Percentiles rank a stretch among this genome's conserved stretches.
These are phyloP conservation scores for Fusarium sp. DNA, from an alignment of 2,329 filamentous ascomycete species.

Conservation along the genomic window DNA sequence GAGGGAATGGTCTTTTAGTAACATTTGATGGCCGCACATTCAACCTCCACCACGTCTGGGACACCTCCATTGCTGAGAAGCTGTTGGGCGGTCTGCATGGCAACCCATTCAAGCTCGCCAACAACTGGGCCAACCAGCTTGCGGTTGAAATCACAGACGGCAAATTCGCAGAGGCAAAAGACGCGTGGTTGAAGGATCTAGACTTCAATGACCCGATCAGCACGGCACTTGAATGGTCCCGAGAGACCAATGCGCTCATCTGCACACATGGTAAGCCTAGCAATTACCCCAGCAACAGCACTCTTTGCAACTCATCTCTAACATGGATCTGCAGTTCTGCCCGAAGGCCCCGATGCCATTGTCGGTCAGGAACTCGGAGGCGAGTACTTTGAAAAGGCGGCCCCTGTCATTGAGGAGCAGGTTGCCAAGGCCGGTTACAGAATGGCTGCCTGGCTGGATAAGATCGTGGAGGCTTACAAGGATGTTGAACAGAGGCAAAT, in stretches of 20 bases:
- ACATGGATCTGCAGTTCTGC: constrained; percentile 63
- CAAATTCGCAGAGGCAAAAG: constrained; percentile 63
- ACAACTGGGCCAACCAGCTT: constrained; percentile 69
- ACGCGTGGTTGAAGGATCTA: constrained; percentile 69
- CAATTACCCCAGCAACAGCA: constrained; percentile 2
- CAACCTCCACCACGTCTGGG: constrained; percentile 82
- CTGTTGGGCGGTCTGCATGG: constrained; percentile 67
- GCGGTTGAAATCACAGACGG: constrained; percentile 67
- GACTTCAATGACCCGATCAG: constrained; percentile 64
- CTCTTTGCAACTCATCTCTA: constrained; percentile 23
- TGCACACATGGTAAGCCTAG: constrained; percentile 67
- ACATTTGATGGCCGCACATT: constrained; percentile 67
- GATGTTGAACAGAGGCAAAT: constrained; percentile 40
- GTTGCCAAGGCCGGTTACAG: constrained; percentile 77
- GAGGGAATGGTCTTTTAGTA: constrained; percentile 77
- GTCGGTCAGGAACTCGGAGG: constrained; percentile 70
- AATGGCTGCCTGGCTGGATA: constrained; percentile 75
- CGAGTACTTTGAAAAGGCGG: constrained; percentile 72
- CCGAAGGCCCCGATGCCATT: constrained; percentile 70
- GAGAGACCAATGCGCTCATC: constrained; percentile 71
- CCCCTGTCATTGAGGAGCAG: constrained; percentile 73
- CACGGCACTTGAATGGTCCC: constrained; percentile 73
- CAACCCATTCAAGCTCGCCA: constrained; percentile 63
- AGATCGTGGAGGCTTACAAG: constrained; percentile 62
- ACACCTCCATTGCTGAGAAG: constrained; percentile 76